These are phyloP conservation scores for Phytophthora rubi DNA, from an alignment of 352 stramenopile genomes.

Conservation along the genomic window DNA sequence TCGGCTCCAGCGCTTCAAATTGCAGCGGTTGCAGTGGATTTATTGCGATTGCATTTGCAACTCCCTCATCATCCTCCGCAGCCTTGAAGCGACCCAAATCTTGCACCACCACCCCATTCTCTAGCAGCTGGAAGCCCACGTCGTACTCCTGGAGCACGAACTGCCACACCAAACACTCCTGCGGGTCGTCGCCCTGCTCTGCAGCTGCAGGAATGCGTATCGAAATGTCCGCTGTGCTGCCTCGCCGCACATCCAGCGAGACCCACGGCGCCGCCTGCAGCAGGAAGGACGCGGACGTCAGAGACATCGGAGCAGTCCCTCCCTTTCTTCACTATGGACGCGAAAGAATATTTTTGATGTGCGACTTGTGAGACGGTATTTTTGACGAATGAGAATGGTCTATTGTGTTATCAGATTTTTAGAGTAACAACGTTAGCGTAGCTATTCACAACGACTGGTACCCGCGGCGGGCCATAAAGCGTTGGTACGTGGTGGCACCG, in stretches of 20 bases:
- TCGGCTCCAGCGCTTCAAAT: slow-evolving; percentile 17
- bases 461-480: slow-evolving; percentile 45
- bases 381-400: slow-evolving; percentile 44
- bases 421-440: not conserved
- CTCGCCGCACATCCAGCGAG: slow-evolving; percentile 54
- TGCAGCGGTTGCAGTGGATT: not conserved
- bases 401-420: slow-evolving; percentile 22
- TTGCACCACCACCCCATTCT: slow-evolving; percentile 43
- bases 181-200: slow-evolving; percentile 20
- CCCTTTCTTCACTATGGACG: slow-evolving; percentile 17
- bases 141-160: slow-evolving; percentile 69
- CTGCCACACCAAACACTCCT: slow-evolving; percentile 65
- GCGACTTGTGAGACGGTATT: slow-evolving; percentile 30
- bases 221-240: slow-evolving; percentile 54
- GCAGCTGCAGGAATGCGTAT: slow-evolving; percentile 35
- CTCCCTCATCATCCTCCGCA: not conserved
- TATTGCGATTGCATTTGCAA: not conserved
- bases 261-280: slow-evolving; percentile 63
- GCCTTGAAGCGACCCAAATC: slow-evolving; percentile 52
- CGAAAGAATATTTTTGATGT: slow-evolving; percentile 26
- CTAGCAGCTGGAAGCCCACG: slow-evolving; percentile 65
- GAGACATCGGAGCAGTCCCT: slow-evolving; percentile 10
- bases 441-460: slow-evolving; percentile 48
- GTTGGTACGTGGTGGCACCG: slow-evolving; percentile 51
- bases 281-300: slow-evolving; percentile 51